A percentile compares a stretch with the other conserved stretches of the same genome.
Conservation (phyloP, 1,139 yeast genomes). For the Magnusiomyces paraingens region DNA sequence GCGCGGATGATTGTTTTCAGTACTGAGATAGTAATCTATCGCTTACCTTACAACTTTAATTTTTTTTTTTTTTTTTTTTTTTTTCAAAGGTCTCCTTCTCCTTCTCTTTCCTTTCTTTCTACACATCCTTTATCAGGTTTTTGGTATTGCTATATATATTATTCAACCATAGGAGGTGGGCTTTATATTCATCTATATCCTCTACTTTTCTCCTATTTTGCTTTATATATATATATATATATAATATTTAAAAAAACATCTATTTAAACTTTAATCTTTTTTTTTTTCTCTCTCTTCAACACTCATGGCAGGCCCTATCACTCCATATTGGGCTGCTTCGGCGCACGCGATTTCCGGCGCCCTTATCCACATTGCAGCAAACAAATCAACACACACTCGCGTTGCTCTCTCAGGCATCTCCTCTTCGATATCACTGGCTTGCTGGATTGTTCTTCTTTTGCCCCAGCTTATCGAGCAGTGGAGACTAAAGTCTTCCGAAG, state of each 20-base stretch:
- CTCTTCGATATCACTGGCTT: conserved; percentile 53
- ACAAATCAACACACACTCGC: conserved; percentile 32
- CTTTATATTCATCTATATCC: neutral
- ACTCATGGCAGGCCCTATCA: neutral
- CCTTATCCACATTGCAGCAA: neutral
- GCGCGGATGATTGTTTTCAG: too few species aligned
- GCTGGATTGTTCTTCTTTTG: conserved; percentile 74
- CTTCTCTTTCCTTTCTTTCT: neutral
- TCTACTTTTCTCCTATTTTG: too few species aligned
- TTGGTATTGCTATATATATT: neutral
- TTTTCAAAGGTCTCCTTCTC: too few species aligned
- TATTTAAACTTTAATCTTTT: too few species aligned
- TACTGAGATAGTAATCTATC: too few species aligned
- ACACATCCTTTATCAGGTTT: too few species aligned
- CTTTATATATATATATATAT: neutral
- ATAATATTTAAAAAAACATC: neutral
- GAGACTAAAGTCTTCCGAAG: conserved; percentile 71
- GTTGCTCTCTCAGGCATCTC: conserved; percentile 51
- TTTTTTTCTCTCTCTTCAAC: neutral
- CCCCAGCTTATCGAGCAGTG: conserved; percentile 83
- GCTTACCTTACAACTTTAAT: too few species aligned
- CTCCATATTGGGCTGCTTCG: too few species aligned
- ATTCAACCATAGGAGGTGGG: neutral
- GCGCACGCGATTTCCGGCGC: too few species aligned
- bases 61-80: too few species aligned